Conservation (phyloP, 2,329 filamentous ascomycete genomes). For the Aspergillus tamarii region DNA sequence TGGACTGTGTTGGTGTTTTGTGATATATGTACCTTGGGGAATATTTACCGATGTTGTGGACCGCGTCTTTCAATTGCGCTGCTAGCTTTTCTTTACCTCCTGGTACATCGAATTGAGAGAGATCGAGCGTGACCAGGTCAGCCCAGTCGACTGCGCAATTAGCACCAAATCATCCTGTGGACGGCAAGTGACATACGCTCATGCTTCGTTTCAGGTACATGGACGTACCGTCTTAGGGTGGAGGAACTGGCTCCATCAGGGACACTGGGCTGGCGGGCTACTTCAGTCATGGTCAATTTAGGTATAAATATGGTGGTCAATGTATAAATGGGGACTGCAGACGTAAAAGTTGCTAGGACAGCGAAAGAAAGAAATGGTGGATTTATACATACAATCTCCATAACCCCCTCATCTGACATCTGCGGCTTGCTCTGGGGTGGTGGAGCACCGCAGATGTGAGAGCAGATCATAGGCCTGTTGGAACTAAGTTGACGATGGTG, state of each 20-base stretch:
- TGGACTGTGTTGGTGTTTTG: conserved; percentile 18
- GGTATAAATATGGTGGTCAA: neutral
- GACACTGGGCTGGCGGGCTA: neutral
- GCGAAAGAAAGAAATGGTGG: neutral
- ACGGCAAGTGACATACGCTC: neutral
- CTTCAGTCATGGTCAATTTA: neutral
- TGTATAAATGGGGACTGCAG: too few species aligned
- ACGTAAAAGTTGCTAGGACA: neutral
- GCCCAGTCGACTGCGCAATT: conserved; percentile 48
- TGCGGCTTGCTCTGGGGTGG: neutral
- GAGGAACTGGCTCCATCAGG: conserved; percentile 2
- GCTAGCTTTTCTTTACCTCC: conserved; percentile 59
- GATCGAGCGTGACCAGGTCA: conserved; percentile 59
- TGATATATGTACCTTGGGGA: conserved; percentile 27
- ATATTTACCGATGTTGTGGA: conserved; percentile 36
- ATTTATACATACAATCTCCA: neutral
- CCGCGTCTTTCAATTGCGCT: conserved; percentile 58
- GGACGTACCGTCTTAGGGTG: neutral
- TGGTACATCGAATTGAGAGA: conserved; percentile 57
- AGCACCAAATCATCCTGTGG: neutral
- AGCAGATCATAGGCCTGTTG: neutral
- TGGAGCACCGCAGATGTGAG: neutral
- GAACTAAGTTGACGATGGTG: neutral
- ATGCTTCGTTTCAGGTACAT: conserved; percentile 1
- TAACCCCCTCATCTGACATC: conserved; percentile 2